Conservation (phyloP, 2,329 filamentous ascomycete species). For the Penicillium sclerotiorum region DNA sequence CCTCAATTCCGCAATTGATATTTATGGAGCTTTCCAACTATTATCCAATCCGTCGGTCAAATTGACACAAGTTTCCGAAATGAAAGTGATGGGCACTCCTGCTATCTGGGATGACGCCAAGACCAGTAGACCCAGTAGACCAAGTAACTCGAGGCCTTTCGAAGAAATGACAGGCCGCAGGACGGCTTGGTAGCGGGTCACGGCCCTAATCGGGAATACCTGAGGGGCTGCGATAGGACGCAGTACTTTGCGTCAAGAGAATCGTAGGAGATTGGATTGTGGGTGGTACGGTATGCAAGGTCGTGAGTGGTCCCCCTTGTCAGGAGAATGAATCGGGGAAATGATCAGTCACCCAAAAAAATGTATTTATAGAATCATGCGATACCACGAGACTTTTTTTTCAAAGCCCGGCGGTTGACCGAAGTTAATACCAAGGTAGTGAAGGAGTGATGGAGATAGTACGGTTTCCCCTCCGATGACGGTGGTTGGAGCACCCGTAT, state of each 20-base stretch:
- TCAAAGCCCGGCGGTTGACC: conserved; percentile 13
- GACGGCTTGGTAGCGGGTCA: conserved; percentile 3
- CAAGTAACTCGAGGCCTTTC: no score
- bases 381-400: conserved; percentile 8
- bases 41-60: conserved; percentile 14
- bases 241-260: neutral
- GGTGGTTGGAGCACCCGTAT: conserved; percentile 5
- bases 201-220: neutral
- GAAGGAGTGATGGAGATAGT: neutral
- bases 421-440: conserved; percentile 5
- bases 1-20: neutral
- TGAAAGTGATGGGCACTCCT: conserved; percentile 5
- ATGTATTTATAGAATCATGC: conserved; percentile 24
- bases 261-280: neutral
- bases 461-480: conserved; percentile 13
- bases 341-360: neutral
- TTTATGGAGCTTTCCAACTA: conserved; percentile 9
- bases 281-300: neutral
- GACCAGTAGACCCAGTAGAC: neutral
- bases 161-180: neutral
- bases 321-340: neutral
- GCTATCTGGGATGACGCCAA: neutral
- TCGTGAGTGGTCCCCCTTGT: neutral
- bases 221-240: neutral
- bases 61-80: conserved; percentile 5